phyloP scores from a whole-genome alignment of 768 basidiomycete genomes.

The Boletus tylopilopsis region DNA sequence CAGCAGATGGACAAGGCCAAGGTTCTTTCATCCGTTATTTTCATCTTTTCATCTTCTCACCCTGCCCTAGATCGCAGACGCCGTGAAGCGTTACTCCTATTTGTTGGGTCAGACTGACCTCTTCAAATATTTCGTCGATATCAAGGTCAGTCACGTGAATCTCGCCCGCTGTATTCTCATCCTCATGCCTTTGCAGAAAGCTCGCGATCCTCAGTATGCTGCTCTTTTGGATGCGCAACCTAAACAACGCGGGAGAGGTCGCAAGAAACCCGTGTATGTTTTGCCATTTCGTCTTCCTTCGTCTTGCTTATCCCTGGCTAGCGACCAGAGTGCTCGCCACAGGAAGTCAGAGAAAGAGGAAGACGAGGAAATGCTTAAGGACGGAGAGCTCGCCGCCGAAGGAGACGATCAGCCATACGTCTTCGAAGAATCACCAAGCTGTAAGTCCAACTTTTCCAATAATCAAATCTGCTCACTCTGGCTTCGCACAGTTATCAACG shows the following conservation, averaged over 20 bases:
- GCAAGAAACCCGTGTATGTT: slow-evolving; percentile 77
- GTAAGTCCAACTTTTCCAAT: slow-evolving; percentile 38
- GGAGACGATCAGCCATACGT: slow-evolving; percentile 90
- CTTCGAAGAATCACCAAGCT: slow-evolving; percentile 91
- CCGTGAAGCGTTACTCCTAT: slow-evolving; percentile 95
- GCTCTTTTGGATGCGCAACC: slow-evolving; percentile 83
- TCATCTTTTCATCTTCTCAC: slow-evolving; percentile 8
- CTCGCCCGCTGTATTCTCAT: not conserved
- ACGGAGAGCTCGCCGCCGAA: slow-evolving; percentile 72
- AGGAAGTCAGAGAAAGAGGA: slow-evolving; percentile 98
- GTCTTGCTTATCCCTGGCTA: slow-evolving; percentile 30
- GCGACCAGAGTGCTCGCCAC: slow-evolving; percentile 76
- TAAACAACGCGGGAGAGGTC: slow-evolving; percentile 78
- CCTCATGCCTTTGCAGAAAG: slow-evolving; percentile 46
- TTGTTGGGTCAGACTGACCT: slow-evolving; percentile 97
- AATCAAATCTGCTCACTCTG: slow-evolving; percentile 2
- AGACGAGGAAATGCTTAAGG: slow-evolving; percentile 91
- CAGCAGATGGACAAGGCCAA: slow-evolving; percentile 89
- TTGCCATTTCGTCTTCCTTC: too few relatives aligned
- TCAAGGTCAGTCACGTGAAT: slow-evolving; percentile 59
- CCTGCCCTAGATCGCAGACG: slow-evolving; percentile 74
- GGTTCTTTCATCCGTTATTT: slow-evolving; percentile 37
- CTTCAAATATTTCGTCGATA: slow-evolving; percentile 97
- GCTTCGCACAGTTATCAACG: slow-evolving; percentile 73
- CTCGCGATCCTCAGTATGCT: slow-evolving; percentile 92